Evolutionary conservation across 2,329 filamentous ascomycete genomes (phyloP).

Genomic region (Aureobasidium sp.): DNA sequence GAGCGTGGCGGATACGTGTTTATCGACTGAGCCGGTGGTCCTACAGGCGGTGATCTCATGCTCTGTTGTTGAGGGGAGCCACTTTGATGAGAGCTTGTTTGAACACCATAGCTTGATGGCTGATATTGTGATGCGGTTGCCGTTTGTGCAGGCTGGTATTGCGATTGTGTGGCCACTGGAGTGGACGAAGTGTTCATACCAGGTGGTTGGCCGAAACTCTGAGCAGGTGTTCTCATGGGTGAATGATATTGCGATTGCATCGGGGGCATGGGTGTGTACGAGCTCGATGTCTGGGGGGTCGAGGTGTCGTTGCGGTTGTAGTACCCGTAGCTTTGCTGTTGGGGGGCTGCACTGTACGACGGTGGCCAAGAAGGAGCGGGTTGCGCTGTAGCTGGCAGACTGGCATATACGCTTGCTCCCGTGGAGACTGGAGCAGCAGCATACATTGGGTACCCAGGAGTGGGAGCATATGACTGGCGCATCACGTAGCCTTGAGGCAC

Average conservation of each 20-base stretch:
- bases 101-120: conserved; percentile 9
- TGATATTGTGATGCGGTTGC: conserved; percentile 11
- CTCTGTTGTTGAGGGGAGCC: conserved; percentile 12
- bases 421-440: conserved; percentile 22
- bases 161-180: conserved; percentile 6
- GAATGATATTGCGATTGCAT: conserved; percentile 13
- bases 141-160: conserved; percentile 5
- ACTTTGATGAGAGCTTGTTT: conserved; percentile 7
- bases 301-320: conserved; percentile 23
- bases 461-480: conserved; percentile 25
- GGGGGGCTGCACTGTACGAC: conserved; percentile 19
- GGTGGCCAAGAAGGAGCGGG: conserved; percentile 21
- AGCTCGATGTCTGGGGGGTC: conserved; percentile 21
- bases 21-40: conserved; percentile 1
- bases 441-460: conserved; percentile 28
- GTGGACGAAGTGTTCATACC: conserved; percentile 8
- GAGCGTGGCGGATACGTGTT: conserved; percentile 1
- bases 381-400: conserved; percentile 24
- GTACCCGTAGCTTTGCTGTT: conserved; percentile 24
- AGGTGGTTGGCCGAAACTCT: conserved; percentile 5
- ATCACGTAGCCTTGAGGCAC: conserved; percentile 24
- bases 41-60: conserved; percentile 5
- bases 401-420: conserved; percentile 25
- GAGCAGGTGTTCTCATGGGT: conserved; percentile 9
- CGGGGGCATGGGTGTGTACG: conserved; percentile 12